These are phyloP conservation scores for Mycosphaerelloides madeirae DNA, from an alignment of 2,329 filamentous ascomycete species.

Conservation along the genomic window DNA sequence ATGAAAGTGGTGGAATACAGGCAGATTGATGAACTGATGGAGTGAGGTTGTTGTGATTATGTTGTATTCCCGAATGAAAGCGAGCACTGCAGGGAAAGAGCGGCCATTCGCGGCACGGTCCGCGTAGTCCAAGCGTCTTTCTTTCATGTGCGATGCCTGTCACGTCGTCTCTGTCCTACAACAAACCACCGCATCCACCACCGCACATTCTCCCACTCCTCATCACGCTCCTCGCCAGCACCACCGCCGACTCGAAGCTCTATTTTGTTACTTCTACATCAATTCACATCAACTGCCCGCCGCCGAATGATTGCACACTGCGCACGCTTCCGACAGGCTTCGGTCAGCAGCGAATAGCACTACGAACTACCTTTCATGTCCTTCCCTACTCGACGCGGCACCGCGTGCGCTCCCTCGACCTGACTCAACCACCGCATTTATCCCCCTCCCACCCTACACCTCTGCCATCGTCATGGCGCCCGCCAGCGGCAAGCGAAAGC, in stretches of 20 bases:
- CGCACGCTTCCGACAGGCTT: not conserved
- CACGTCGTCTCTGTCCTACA: not conserved
- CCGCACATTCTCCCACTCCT: too few relatives aligned
- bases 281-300: not conserved
- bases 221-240: not conserved
- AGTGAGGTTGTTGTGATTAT: too few relatives aligned
- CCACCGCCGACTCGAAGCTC: not conserved
- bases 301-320: not conserved
- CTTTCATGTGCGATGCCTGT: not conserved
- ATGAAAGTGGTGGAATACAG: too few relatives aligned
- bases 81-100: too few relatives aligned
- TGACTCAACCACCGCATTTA: not conserved
- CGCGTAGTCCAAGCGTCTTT: too few relatives aligned
- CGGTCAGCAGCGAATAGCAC: not conserved
- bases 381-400: not conserved
- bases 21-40: too few relatives aligned
- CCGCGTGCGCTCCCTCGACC: not conserved
- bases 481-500: slow-evolving; percentile 51
- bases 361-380: not conserved
- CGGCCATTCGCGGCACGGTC: too few relatives aligned
- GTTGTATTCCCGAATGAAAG: too few relatives aligned
- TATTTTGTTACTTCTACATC: not conserved
- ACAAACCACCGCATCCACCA: not conserved
- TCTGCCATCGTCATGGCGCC: slow-evolving; percentile 25
- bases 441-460: not conserved